phyloP scores from a whole-genome alignment of 352 stramenopile species.

The Aphanomyces astaci region DNA sequence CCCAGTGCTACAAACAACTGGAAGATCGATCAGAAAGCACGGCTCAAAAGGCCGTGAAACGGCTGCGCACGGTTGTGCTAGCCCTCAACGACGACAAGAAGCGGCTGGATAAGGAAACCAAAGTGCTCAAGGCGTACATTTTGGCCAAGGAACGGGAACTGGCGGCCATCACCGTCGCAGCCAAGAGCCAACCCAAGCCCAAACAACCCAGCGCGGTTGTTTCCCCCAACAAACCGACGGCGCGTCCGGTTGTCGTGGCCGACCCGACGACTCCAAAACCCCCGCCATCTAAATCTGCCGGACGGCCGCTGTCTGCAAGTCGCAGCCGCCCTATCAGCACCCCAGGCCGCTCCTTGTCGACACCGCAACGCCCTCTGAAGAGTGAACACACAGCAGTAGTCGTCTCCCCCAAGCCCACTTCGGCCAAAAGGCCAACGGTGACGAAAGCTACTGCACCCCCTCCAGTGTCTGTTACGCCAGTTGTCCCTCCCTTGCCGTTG shows the following conservation, averaged over 20 bases:
- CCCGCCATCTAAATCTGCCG: not conserved
- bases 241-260: too few relatives aligned
- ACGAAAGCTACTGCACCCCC: not conserved
- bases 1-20: constrained; percentile 11
- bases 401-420: not conserved
- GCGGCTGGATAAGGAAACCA: constrained; percentile 18
- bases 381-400: not conserved
- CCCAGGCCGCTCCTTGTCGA: not conserved
- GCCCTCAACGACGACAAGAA: constrained; percentile 22
- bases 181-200: constrained; percentile 1
- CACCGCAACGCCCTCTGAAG: not conserved
- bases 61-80: constrained; percentile 13
- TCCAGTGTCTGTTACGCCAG: not conserved
- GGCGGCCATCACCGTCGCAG: not conserved
- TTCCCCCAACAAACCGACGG: not conserved
- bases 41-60: constrained; percentile 20
- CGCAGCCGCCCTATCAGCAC: not conserved
- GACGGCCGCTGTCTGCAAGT: constrained; percentile 1
- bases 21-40: constrained; percentile 19
- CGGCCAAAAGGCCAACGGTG: too few relatives aligned
- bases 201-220: not conserved
- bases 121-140: constrained; percentile 17
- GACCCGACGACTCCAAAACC: not conserved
- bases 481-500: not conserved
- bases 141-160: not conserved